Evolutionary conservation across 768 basidiomycete genomes (phyloP).

Genomic region (Scleroderma citrinum): DNA sequence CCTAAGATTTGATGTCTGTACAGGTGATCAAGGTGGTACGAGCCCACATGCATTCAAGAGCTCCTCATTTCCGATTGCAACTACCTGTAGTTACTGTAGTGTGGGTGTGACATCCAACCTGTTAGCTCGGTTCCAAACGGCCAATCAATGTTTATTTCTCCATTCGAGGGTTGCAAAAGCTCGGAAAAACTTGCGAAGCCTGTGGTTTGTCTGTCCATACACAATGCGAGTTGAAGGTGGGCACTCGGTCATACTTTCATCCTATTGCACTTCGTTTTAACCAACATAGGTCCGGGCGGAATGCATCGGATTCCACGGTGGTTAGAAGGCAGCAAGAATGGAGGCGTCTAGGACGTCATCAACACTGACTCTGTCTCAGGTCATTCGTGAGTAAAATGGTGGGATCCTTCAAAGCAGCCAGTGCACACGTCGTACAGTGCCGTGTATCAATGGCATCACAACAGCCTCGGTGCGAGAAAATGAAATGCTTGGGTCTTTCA

Average conservation of each 20-base stretch:
- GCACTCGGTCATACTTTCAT: constrained; percentile 2
- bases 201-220: constrained; percentile 78
- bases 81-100: constrained; percentile 76
- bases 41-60: constrained; percentile 78
- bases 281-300: constrained; percentile 62
- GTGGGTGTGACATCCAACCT: constrained; percentile 34
- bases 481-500: constrained; percentile 23
- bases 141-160: constrained; percentile 36
- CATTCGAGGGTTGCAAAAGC: constrained; percentile 84
- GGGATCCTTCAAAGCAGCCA: constrained; percentile 3
- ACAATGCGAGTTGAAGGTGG: constrained; percentile 82
- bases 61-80: constrained; percentile 81
- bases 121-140: background rate
- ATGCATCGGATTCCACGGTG: constrained; percentile 37
- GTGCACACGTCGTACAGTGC: constrained; percentile 3
- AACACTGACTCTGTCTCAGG: constrained; percentile 28
- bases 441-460: constrained; percentile 2
- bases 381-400: constrained; percentile 14
- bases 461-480: constrained; percentile 37
- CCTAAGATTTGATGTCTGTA: constrained; percentile 1
- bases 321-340: constrained; percentile 19
- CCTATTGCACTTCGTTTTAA: constrained; percentile 7
- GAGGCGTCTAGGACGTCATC: constrained; percentile 25
- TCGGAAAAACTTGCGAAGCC: constrained; percentile 76
- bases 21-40: constrained; percentile 71